Evolutionary conservation across 768 basidiomycete genomes (phyloP), one percentile per base, ranked within the genome.

Genomic region (Mycena indigotica): DNA sequence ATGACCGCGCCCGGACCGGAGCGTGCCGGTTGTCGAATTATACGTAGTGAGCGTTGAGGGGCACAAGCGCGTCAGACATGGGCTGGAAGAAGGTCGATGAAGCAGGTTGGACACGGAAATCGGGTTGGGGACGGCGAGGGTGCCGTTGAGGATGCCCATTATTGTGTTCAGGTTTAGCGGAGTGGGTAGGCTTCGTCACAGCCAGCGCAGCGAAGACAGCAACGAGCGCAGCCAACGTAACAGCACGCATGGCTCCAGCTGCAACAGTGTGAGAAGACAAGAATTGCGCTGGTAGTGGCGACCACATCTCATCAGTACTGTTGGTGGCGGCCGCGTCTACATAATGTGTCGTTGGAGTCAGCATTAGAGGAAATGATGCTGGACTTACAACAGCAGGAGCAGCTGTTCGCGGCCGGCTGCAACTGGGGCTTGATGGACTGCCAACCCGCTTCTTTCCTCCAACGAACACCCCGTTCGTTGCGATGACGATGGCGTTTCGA

Each of bases 21-120:
- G 57, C 17, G 49, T 41, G 17, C 64, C 61, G 53, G 63, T 63
- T 3, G 60, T 49, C 15, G 41, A 12, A 21, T 44, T 8, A 58
- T 68, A 75, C 0, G 73, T 75, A 2, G 76, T 73, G 19, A 77
- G 68, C 53, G 19, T 75, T 74, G 40, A 77, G 65, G 10, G 75
- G 70, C 54, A 74, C 62, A 35, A 77, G 67, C 1, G 73, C 75
- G 29, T 69, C 53, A 13, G 70, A 62, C 24, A 77, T 66, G 52
- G 67, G 68, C 3, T 73, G 72, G 24, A 71, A 69, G 5, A 73
- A 67, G 39, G 69, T 50, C 5, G 64, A 65, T 77, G 75, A 13
- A 77, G 64, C 3, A 75, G 65, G 6, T 57, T 69, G 8, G 52
- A 53, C 67, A 57, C 74, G 69, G 48, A 49, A 28, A 55, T 61